phyloP scores from a whole-genome alignment of 495 filamentous ascomycete species.

The Xylaria cubensis region DNA sequence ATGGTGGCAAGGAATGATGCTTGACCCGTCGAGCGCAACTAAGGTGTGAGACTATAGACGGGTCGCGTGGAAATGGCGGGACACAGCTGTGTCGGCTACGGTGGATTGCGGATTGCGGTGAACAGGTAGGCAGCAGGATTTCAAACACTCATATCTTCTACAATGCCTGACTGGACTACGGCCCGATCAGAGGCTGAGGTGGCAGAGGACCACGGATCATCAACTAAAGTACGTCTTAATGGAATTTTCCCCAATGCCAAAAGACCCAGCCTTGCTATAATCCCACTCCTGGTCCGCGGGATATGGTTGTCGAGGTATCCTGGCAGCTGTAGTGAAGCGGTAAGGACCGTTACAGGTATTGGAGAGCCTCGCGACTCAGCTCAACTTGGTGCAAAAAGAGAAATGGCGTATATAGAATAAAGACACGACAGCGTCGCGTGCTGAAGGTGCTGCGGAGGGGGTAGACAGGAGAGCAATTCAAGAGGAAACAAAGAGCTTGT shows the following conservation, averaged over 20 bases:
- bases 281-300: constrained; percentile 10
- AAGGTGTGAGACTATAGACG: constrained; percentile 19
- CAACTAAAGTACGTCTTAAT: constrained; percentile 36
- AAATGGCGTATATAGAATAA: neutral
- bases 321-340: neutral
- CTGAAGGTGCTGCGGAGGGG: neutral
- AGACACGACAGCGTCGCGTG: constrained; percentile 7
- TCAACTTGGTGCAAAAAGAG: neutral
- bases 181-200: constrained; percentile 21
- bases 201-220: constrained; percentile 26
- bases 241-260: constrained; percentile 33
- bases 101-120: constrained; percentile 20
- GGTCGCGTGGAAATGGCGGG: constrained; percentile 33
- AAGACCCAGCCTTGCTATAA: constrained; percentile 32
- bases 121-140: constrained; percentile 33
- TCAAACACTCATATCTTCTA: constrained; percentile 46
- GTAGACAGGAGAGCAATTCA: neutral
- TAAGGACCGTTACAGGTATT: neutral
- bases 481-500: neutral
- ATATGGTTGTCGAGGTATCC: neutral
- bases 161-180: constrained; percentile 34
- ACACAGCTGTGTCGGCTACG: constrained; percentile 28
- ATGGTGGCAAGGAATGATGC: constrained; percentile 31
- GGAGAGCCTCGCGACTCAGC: constrained; percentile 5
- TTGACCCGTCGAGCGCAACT: constrained; percentile 21